Evolutionary conservation across 179 eudicot species (phyloP).

Genomic region (Amaranthus tricolor): DNA sequence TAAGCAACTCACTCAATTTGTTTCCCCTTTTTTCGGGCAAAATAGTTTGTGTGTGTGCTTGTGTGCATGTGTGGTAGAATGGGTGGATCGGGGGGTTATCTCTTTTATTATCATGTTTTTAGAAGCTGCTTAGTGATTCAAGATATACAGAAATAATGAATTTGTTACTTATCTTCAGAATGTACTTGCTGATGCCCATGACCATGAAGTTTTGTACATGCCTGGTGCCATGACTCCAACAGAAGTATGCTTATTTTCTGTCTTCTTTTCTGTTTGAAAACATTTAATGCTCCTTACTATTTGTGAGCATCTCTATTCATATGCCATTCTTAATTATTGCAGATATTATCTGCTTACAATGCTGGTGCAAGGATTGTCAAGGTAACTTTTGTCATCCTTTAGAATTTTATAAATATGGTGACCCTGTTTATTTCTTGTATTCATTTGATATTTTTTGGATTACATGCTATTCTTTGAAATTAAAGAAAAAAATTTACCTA

Average conservation of each 20-base stretch:
- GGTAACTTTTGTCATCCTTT: conserved; percentile 36
- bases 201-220: conserved; percentile 57
- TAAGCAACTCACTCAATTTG: not conserved
- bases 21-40: not conserved
- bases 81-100: too few relatives aligned
- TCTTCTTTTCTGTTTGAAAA: not conserved
- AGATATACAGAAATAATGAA: not conserved
- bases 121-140: too few relatives aligned
- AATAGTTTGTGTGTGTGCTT: too few relatives aligned
- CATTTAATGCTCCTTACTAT: not conserved
- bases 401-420: conserved; percentile 2
- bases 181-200: conserved; percentile 42
- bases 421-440: conserved; percentile 7
- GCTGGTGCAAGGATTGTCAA: conserved; percentile 80
- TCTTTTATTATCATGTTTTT: too few relatives aligned
- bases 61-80: too few relatives aligned
- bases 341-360: conserved; percentile 65
- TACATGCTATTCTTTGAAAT: too few relatives aligned
- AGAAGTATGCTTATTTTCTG: conserved; percentile 46
- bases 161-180: conserved; percentile 37
- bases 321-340: conserved; percentile 18
- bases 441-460: too few relatives aligned
- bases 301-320: not conserved
- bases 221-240: conserved; percentile 97
- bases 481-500: too few relatives aligned